Base-by-base conservation (phyloP, 345 rosid genomes). In the Viola odorata region DNA sequence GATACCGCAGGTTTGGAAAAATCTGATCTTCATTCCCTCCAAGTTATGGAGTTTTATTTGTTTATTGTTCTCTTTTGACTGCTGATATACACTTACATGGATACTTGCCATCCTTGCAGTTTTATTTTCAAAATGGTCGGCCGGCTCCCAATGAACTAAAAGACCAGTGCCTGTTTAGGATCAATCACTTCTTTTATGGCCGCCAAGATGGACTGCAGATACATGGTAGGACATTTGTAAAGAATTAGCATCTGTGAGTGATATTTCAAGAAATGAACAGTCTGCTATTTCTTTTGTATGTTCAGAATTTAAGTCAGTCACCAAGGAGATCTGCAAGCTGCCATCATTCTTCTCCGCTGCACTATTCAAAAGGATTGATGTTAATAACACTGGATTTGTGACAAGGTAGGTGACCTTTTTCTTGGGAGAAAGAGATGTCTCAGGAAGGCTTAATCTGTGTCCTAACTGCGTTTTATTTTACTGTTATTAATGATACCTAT, bases 51-150 rank as follows among this genome's bases (percentile, higher is more conserved):
- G 7, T 53, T 45, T 8, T 4, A n/a, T 53, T 23, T 10, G 23
- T 14, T 8, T 13, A 5, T 5, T 62, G 5, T 61, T 15, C 5
- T 39, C 56, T 50, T 61, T 51, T 37, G 8, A 42, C 55, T 12
- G 37, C 56, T 66, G 16, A 53, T 13, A n/a, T 58, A 1, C 52
- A 41, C 9, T 12, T 42, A 59, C 15, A 44, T 51, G 14, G 15
- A 45, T 32, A 53, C 17, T 56, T 38, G 45, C 55, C 76, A 70
- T 75, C 42, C 57, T 63, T 82, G 76, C 78, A 92, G 99, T 94
- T 94, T 82, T 94, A 94, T 74, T 94, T 94, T 76, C 84, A 79
- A 80, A 73, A 90, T 82, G 99, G 99, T 0, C 86, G 81, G 2
- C 96, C 97, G n/a, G 81, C 89, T 40, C 89, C 91, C 57, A 82